phyloP scores from a whole-genome alignment of 2,329 filamentous ascomycete genomes.

The Didymella arachidicola region DNA sequence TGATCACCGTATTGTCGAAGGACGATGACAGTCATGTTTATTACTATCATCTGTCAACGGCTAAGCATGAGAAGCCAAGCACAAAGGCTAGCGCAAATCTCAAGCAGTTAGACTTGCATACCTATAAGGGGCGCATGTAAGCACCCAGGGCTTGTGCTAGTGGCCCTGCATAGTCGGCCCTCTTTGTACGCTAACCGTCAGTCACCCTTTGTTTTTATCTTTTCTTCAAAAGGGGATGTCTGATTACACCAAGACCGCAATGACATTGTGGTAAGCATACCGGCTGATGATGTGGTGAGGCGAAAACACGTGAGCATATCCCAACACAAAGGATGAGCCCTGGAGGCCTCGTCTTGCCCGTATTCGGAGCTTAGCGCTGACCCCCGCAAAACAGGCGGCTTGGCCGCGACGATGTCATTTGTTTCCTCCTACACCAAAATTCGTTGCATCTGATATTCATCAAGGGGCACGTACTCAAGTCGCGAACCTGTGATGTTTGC shows the following conservation, averaged over 20 bases:
- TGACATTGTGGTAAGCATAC: too few species aligned
- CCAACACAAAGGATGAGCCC: background rate
- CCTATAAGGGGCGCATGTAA: too few species aligned
- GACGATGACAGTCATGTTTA: background rate
- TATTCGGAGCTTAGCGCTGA: background rate
- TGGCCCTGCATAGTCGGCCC: too few species aligned
- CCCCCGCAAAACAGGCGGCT: background rate
- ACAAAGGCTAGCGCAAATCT: too few species aligned
- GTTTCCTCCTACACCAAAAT: background rate
- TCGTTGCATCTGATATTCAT: background rate
- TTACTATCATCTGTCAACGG: too few species aligned
- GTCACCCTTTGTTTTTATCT: too few species aligned
- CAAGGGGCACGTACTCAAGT: background rate
- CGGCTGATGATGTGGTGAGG: background rate
- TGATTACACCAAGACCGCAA: too few species aligned
- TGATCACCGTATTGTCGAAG: background rate
- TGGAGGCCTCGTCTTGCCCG: constrained; percentile 10
- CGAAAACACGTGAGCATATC: background rate
- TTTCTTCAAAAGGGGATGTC: too few species aligned
- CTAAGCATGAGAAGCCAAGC: too few species aligned
- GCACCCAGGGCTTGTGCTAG: too few species aligned
- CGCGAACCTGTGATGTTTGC: background rate
- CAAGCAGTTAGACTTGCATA: too few species aligned
- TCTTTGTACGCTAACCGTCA: too few species aligned
- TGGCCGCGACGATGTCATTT: constrained; percentile 4